phyloP scores from a whole-genome alignment of 768 basidiomycete genomes.

The Pisolithus tinctorius region DNA sequence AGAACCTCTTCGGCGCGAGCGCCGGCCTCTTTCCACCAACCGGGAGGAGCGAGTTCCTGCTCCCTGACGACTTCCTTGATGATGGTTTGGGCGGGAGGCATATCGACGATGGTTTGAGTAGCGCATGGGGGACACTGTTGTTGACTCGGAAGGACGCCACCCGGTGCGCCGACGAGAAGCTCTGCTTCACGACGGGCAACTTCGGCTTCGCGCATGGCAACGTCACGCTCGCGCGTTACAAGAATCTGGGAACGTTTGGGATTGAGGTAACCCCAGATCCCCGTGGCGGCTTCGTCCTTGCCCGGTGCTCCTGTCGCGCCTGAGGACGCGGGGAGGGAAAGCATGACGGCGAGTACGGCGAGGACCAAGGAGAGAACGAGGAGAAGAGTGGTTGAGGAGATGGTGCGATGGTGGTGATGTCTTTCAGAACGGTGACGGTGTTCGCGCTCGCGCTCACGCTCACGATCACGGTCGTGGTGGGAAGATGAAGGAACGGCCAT shows the following conservation, averaged over 20 bases:
- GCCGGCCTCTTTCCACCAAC: conserved; percentile 67
- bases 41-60: conserved; percentile 68
- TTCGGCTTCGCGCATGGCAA: conserved; percentile 80
- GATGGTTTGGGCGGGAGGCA: conserved; percentile 64
- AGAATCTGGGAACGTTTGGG: conserved; percentile 80
- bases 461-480: conserved; percentile 56
- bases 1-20: conserved; percentile 74
- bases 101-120: conserved; percentile 47
- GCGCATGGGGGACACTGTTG: conserved; percentile 59
- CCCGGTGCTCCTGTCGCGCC: conserved; percentile 23
- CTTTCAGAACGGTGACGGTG: conserved; percentile 54
- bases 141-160: conserved; percentile 60
- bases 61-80: conserved; percentile 87
- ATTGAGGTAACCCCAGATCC: conserved; percentile 67
- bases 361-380: conserved; percentile 81
- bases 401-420: conserved; percentile 76
- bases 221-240: conserved; percentile 69
- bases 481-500: conserved; percentile 88
- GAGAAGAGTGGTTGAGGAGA: conserved; percentile 84
- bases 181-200: conserved; percentile 88
- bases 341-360: conserved; percentile 86
- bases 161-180: conserved; percentile 74
- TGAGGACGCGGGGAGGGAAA: conserved; percentile 65
- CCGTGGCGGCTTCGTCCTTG: conserved; percentile 36
- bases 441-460: conserved; percentile 46